phyloP scores from a whole-genome alignment of 306 rosid genomes.

The Mimosa pudica region DNA sequence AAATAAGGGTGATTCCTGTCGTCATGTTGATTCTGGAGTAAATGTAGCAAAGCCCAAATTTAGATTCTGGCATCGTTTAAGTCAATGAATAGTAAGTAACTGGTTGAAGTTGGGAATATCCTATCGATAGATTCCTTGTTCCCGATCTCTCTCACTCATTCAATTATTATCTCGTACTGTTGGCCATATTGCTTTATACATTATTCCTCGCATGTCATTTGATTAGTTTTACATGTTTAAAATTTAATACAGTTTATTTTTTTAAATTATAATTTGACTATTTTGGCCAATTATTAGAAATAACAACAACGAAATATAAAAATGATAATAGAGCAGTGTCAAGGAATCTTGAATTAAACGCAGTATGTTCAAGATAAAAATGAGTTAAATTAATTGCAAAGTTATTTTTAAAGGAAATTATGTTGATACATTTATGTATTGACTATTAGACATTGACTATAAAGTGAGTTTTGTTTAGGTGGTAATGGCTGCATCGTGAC shows the following conservation, averaged over 20 bases:
- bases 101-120: constrained; percentile 35
- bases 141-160: constrained; percentile 3
- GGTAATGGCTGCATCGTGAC: constrained; percentile 31
- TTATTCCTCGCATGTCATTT: constrained; percentile 9
- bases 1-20: not conserved
- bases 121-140: constrained; percentile 34
- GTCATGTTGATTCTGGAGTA: not conserved
- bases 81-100: not conserved
- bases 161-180: not conserved
- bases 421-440: not conserved
- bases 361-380: not conserved
- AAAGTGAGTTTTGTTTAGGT: constrained; percentile 3
- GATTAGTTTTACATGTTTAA: not conserved
- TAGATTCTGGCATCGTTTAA: not conserved
- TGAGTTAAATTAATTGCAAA: not conserved
- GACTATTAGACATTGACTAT: not conserved
- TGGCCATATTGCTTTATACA: not conserved
- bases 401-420: not conserved
- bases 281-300: too few species aligned
- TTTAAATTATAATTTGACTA: not conserved
- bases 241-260: not conserved
- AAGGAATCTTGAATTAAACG: not conserved
- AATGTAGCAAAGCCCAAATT: not conserved
- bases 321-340: too few species aligned
- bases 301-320: too few species aligned